These are phyloP conservation scores for Bipolaris zeicola DNA, from an alignment of 2,329 filamentous ascomycete species.

Conservation along the genomic window DNA sequence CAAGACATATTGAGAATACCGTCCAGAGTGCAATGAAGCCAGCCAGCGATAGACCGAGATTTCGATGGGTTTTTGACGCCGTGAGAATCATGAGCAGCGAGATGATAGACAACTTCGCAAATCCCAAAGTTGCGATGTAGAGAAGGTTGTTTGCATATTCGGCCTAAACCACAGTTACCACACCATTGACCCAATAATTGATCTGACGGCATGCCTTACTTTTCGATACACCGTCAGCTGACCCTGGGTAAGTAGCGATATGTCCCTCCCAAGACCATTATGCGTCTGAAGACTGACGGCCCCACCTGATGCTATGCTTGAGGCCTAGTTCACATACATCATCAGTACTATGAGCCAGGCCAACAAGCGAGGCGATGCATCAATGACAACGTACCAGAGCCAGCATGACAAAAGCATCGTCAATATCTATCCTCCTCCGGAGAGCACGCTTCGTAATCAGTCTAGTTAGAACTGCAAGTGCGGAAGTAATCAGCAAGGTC, in stretches of 20 bases:
- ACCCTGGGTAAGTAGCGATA: conserved; percentile 20
- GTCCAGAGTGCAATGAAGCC: conserved; percentile 42
- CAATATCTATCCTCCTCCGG: conserved; percentile 38
- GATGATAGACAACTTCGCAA: conserved; percentile 46
- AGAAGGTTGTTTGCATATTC: conserved; percentile 46
- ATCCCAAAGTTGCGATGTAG: conserved; percentile 42
- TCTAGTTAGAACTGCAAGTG: conserved; percentile 40
- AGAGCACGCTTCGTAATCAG: conserved; percentile 44
- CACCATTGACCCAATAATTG: neutral
- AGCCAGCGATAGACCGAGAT: conserved; percentile 33
- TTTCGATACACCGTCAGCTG: conserved; percentile 39
- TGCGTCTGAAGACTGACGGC: conserved; percentile 39
- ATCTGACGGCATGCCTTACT: conserved; percentile 21
- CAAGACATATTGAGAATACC: conserved; percentile 32
- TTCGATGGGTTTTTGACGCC: conserved; percentile 37
- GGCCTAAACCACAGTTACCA: conserved; percentile 22
- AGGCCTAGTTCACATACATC: conserved; percentile 19
- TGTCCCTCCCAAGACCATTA: conserved; percentile 40
- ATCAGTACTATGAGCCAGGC: conserved; percentile 14
- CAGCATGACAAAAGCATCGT: conserved; percentile 44
- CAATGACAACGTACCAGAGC: conserved; percentile 35
- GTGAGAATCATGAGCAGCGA: conserved; percentile 44
- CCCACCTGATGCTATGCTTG: conserved; percentile 42
- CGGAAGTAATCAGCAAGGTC: conserved; percentile 43
- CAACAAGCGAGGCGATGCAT: neutral